Conservation (phyloP, 768 basidiomycete genomes). For the Galerina marginata region DNA sequence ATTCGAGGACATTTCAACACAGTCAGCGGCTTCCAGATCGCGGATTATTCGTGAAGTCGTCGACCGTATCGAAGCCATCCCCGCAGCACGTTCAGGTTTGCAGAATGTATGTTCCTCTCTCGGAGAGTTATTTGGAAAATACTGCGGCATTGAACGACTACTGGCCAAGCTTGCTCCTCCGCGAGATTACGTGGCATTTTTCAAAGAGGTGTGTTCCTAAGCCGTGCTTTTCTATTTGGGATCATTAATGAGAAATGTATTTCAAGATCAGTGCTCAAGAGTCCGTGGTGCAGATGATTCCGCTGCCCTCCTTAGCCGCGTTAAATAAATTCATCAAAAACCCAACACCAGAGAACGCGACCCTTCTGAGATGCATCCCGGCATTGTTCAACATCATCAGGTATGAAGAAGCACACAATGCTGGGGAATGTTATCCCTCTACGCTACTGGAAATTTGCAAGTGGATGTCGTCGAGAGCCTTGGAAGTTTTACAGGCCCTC, state of each 20-base stretch:
- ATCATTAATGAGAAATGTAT: too few species aligned
- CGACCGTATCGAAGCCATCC: not conserved
- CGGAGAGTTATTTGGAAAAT: not conserved
- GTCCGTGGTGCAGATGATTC: not conserved
- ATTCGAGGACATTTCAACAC: not conserved
- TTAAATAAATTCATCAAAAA: not conserved
- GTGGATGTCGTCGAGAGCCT: constrained; percentile 16
- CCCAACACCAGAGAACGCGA: not conserved
- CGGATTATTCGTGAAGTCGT: too few species aligned
- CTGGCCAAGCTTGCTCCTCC: not conserved
- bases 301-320: not conserved
- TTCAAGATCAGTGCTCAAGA: not conserved
- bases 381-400: not conserved
- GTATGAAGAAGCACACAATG: not conserved
- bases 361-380: not conserved
- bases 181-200: not conserved
- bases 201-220: not conserved
- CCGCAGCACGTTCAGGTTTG: not conserved
- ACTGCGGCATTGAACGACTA: not conserved
- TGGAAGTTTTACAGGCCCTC: not conserved
- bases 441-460: constrained; percentile 6
- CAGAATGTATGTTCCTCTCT: not conserved
- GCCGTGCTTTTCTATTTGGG: not conserved
- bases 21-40: not conserved
- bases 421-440: not conserved